These are phyloP conservation scores for Coemansia sp. DNA, from an alignment of 192 early-diverging fungal species.

Conservation along the genomic window DNA sequence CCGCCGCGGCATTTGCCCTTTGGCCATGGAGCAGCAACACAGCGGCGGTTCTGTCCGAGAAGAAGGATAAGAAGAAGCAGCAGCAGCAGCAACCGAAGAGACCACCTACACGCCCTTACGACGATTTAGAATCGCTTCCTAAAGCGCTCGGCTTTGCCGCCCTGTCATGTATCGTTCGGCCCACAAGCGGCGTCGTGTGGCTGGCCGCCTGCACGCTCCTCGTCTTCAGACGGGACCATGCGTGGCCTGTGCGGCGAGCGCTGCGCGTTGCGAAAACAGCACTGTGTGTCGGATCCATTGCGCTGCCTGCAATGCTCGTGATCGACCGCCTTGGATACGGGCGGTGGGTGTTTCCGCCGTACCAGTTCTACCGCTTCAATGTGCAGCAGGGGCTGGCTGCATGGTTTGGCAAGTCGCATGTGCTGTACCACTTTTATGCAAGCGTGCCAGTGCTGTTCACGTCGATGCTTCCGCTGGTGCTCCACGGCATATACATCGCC, in stretches of 20 bases:
- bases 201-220: conserved; percentile 69
- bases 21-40: conserved; percentile 71
- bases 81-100: neutral
- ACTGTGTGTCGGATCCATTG: conserved; percentile 26
- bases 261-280: conserved; percentile 15
- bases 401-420: conserved; percentile 92
- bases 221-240: conserved; percentile 22
- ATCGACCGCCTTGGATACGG: conserved; percentile 77
- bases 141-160: conserved; percentile 72
- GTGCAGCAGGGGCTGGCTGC: conserved; percentile 75
- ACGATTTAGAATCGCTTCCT: conserved; percentile 7
- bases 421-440: conserved; percentile 89
- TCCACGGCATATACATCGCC: conserved; percentile 58
- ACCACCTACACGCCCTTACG: no score
- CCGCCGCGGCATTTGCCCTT: conserved; percentile 75
- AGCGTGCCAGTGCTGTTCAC: conserved; percentile 79
- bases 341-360: conserved; percentile 70
- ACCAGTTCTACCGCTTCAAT: conserved; percentile 83
- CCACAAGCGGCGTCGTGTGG: conserved; percentile 90
- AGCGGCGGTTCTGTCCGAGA: neutral
- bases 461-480: conserved; percentile 70
- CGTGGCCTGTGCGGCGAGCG: conserved; percentile 2
- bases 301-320: conserved; percentile 54
- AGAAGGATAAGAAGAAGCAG: no score
- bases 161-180: conserved; percentile 80